Conservation (phyloP, 2,329 filamentous ascomycete species). For the Verticillium alfalfae region DNA sequence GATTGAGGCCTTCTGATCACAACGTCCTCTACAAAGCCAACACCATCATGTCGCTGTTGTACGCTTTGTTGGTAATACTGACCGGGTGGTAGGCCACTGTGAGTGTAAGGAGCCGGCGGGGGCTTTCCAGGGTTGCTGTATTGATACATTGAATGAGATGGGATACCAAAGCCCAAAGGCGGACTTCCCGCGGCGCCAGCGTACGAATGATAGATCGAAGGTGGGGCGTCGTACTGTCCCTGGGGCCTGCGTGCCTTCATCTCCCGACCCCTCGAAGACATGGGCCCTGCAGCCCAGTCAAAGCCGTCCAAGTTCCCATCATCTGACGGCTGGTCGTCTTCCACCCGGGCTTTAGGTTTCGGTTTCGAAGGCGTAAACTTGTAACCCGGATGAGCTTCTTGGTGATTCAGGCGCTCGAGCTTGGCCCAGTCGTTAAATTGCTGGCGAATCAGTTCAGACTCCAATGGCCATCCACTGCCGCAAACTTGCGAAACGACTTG, state of each 20-base stretch:
- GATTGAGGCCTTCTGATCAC: conserved; percentile 27
- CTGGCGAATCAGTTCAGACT: conserved; percentile 65
- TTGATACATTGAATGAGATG: conserved; percentile 23
- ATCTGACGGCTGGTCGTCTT: conserved; percentile 29
- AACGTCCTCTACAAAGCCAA: conserved; percentile 20
- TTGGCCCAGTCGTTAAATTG: conserved; percentile 75
- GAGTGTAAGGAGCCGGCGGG: conserved; percentile 29
- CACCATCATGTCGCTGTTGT: conserved; percentile 16
- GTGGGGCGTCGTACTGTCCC: conserved; percentile 19
- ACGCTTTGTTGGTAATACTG: conserved; percentile 31
- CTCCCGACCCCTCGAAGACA: conserved; percentile 20
- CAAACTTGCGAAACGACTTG: conserved; percentile 87
- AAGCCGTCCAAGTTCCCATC: conserved; percentile 41
- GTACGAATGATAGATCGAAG: conserved; percentile 11
- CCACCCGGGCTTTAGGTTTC: conserved; percentile 29
- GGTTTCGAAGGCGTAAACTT: conserved; percentile 86
- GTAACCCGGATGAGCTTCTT: conserved; percentile 80
- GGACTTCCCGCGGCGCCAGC: conserved; percentile 6
- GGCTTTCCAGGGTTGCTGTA: conserved; percentile 28
- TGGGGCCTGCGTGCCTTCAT: conserved; percentile 17
- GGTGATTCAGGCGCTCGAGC: conserved; percentile 79
- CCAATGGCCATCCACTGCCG: conserved; percentile 79
- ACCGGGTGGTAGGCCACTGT: conserved; percentile 17
- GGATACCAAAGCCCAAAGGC: conserved; percentile 1
- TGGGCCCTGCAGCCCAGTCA: conserved; percentile 29